Evolutionary conservation across 1,139 yeast species (phyloP).

Genomic region (Sugiyamaella grinbergsii): DNA sequence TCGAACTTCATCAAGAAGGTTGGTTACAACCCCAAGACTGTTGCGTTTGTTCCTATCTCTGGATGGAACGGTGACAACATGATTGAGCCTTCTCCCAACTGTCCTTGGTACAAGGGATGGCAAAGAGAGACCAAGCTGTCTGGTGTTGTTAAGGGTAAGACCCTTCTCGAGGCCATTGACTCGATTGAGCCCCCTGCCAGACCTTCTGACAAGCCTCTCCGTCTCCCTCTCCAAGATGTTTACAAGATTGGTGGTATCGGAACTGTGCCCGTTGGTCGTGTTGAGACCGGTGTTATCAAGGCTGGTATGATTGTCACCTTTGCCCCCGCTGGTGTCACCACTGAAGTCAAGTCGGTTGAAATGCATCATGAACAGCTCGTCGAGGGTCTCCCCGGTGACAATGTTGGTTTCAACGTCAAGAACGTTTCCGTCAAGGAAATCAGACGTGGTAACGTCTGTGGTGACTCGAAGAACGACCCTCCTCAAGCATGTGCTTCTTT

Average conservation of each 20-base stretch:
- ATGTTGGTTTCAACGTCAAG: conserved; percentile 94
- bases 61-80: conserved; percentile 96
- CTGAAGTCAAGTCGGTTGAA: conserved; percentile 92
- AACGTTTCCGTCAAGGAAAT: conserved; percentile 91
- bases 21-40: conserved; percentile 90
- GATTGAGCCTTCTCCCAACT: conserved; percentile 80
- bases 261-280: conserved; percentile 94
- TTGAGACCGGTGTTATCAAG: conserved; percentile 89
- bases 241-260: conserved; percentile 95
- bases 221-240: conserved; percentile 90
- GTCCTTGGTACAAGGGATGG: conserved; percentile 95
- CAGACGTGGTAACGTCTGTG: conserved; percentile 94
- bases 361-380: conserved; percentile 89
- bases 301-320: conserved; percentile 89
- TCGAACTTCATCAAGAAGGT: conserved; percentile 90
- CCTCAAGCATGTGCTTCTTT: conserved; percentile 80
- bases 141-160: conserved; percentile 79
- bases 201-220: conserved; percentile 88
- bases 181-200: conserved; percentile 82
- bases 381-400: conserved; percentile 93
- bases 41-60: conserved; percentile 89
- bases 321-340: conserved; percentile 91
- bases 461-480: conserved; percentile 95
- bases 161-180: conserved; percentile 85
- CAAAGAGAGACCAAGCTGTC: conserved; percentile 77